Evolutionary conservation across 176 grass and related monocot species (phyloP).

Genomic region (Zizania latifolia): DNA sequence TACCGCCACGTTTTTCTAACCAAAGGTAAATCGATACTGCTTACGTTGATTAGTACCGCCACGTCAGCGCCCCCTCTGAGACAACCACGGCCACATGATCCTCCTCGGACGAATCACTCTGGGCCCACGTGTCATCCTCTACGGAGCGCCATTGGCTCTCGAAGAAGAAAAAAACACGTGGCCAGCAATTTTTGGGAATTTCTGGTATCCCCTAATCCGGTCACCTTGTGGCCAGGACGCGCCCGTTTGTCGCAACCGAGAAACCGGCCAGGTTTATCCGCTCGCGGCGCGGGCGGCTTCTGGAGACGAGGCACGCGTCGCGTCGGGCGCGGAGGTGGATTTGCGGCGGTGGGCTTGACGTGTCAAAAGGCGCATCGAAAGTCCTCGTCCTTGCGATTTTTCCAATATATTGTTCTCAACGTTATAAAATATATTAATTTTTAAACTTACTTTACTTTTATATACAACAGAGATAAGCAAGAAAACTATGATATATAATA

Average conservation of each 20-base stretch:
- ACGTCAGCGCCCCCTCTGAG: not conserved
- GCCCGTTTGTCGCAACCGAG: not conserved
- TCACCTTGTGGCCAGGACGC: conserved; percentile 35
- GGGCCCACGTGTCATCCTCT: conserved; percentile 18
- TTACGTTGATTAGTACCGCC: no score
- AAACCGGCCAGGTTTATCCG: not conserved
- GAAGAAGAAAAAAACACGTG: conserved; percentile 18
- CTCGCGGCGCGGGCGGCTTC: conserved; percentile 16
- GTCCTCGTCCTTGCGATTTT: no score
- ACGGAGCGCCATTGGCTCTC: not conserved
- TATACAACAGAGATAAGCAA: no score
- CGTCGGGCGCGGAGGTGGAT: not conserved
- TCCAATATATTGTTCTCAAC: no score
- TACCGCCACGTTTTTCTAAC: no score
- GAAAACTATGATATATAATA: no score
- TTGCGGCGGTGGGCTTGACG: not conserved
- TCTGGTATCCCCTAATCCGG: not conserved
- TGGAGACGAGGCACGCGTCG: conserved; percentile 8
- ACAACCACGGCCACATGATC: not conserved
- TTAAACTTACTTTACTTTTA: no score
- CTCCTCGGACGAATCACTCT: not conserved
- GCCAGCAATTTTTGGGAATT: conserved; percentile 24
- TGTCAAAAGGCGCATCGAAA: conserved; percentile 32
- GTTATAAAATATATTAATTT: no score
- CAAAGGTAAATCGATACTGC: no score